Evolutionary conservation across 331 rosid genomes (phyloP).

Genomic region (Arachis monticola): DNA sequence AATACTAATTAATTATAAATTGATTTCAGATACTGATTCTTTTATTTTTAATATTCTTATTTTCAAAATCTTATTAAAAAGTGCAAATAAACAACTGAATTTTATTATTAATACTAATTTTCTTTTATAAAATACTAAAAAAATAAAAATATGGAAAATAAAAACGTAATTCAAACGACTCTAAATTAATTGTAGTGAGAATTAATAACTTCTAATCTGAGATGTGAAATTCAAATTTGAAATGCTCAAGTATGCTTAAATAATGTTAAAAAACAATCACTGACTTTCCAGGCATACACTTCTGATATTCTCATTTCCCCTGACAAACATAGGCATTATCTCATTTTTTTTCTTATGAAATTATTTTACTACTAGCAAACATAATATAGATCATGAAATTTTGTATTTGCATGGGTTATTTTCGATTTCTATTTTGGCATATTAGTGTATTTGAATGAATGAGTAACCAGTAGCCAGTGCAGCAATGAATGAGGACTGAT

Average conservation of each 20-base stretch:
- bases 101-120: too few relatives aligned
- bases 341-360: not conserved
- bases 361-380: not conserved
- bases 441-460: not conserved
- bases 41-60: too few relatives aligned
- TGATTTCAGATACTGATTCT: too few relatives aligned
- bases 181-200: not conserved
- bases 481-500: not conserved
- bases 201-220: not conserved
- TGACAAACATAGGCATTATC: not conserved
- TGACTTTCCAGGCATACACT: not conserved
- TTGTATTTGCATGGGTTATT: not conserved
- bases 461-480: not conserved
- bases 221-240: conserved; percentile 2
- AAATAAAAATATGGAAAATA: too few relatives aligned
- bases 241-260: not conserved
- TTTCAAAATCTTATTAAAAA: too few relatives aligned
- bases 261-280: not conserved
- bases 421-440: not conserved
- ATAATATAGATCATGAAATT: not conserved
- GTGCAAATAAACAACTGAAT: too few relatives aligned
- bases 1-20: too few relatives aligned
- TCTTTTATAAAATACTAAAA: too few relatives aligned
- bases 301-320: not conserved
- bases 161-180: too few relatives aligned